Percentiles rank a stretch among this genome's conserved stretches.
Evolutionary conservation across 2,329 filamentous ascomycete species (phyloP).

Genomic region (Sclerotinia borealis): DNA sequence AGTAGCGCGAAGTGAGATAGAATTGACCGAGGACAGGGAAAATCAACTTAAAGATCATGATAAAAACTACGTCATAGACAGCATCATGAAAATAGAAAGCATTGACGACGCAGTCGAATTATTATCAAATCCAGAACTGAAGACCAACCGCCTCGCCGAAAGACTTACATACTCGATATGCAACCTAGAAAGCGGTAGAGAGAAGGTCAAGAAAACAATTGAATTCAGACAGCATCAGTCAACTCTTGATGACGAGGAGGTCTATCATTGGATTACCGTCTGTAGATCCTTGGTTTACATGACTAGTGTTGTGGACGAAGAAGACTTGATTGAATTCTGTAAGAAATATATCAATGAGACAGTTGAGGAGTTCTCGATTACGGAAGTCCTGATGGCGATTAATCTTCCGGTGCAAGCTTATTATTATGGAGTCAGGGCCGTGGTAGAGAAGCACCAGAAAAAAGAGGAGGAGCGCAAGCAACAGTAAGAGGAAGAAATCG

Average conservation of each 20-base stretch:
- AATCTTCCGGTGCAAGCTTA: neutral
- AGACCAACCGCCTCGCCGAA: neutral
- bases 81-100: neutral
- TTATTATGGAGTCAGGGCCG: neutral
- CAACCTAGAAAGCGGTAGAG: neutral
- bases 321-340: neutral
- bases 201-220: slow-evolving; percentile 6
- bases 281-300: neutral
- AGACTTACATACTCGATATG: neutral
- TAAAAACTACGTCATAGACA: neutral
- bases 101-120: neutral
- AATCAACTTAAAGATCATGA: neutral
- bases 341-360: neutral
- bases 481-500: neutral
- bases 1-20: too few relatives aligned
- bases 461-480: neutral
- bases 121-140: neutral
- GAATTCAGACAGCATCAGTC: slow-evolving; percentile 10
- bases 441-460: neutral
- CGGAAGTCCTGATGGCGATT: neutral
- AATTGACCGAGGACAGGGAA: neutral
- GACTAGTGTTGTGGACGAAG: neutral
- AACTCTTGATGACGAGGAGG: neutral
- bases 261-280: slow-evolving; percentile 1
- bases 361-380: neutral